Evolutionary conservation across 148 eudicot genomes (phyloP).

Genomic region (Rhododendron simsii): DNA sequence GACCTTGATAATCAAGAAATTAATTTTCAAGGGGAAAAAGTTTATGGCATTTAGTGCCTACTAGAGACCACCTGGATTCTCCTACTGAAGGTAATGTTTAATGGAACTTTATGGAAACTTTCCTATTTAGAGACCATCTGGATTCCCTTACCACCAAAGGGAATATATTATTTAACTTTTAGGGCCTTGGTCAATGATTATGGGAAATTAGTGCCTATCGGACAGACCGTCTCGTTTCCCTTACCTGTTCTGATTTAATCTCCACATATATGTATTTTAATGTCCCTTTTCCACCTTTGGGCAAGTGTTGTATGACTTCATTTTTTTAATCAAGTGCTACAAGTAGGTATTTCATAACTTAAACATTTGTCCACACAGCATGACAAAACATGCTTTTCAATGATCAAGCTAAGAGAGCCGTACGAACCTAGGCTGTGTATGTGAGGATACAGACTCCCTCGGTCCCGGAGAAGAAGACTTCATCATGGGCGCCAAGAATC

Average conservation of each 20-base stretch:
- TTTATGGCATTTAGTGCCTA: not conserved
- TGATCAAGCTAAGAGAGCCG: constrained; percentile 9
- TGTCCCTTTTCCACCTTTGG: not conserved
- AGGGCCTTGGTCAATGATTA: not conserved
- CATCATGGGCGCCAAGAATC: constrained; percentile 44
- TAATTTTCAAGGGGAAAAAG: not conserved
- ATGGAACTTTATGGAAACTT: not conserved
- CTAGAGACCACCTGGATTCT: not conserved
- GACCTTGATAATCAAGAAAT: not conserved
- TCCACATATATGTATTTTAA: not conserved
- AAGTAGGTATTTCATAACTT: not conserved
- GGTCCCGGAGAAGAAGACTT: constrained; percentile 34
- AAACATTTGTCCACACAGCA: not conserved
- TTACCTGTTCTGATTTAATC: not conserved
- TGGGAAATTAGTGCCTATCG: not conserved
- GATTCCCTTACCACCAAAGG: not conserved
- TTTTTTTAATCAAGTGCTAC: constrained; percentile 3
- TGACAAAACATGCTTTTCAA: not conserved
- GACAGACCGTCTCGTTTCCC: not conserved
- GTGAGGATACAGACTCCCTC: constrained; percentile 27
- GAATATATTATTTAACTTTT: not conserved
- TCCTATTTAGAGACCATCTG: not conserved
- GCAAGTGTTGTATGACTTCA: not conserved
- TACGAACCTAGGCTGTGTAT: constrained; percentile 39
- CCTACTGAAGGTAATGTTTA: not conserved